phyloP scores from a whole-genome alignment of 2,329 filamentous ascomycete species.

The Paracoccidioides lutzii region DNA sequence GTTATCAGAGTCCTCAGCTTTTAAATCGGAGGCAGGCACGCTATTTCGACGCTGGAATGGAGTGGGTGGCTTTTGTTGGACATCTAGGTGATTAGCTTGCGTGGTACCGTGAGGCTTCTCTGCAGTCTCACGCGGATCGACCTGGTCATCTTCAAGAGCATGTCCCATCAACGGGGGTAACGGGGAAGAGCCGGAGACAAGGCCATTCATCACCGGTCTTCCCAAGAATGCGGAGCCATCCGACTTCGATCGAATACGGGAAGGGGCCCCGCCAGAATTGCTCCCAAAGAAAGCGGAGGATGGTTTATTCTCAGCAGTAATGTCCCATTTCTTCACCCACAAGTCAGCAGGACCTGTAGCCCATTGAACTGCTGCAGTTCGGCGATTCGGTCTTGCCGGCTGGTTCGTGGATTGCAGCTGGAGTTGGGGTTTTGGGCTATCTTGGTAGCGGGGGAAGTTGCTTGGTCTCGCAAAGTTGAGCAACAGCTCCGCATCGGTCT shows the following conservation, averaged over 20 bases:
- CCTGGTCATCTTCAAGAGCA: conserved; percentile 8
- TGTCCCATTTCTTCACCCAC: neutral
- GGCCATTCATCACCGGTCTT: conserved; percentile 24
- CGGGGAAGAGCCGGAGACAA: conserved; percentile 4
- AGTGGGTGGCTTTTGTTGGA: neutral
- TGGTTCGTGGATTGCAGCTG: conserved; percentile 15
- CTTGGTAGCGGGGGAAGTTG: conserved; percentile 18
- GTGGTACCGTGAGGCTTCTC: neutral
- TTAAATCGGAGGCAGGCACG: neutral
- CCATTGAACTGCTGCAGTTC: conserved; percentile 1
- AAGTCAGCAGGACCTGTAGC: neutral
- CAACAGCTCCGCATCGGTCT: conserved; percentile 37
- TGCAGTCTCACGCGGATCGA: neutral
- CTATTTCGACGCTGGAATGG: neutral
- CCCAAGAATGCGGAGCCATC: conserved; percentile 30
- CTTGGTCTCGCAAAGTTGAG: conserved; percentile 32
- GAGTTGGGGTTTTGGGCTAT: conserved; percentile 4
- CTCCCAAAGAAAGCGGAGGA: neutral
- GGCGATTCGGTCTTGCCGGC: conserved; percentile 18
- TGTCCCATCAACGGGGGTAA: conserved; percentile 4
- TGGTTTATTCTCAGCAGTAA: conserved; percentile 2
- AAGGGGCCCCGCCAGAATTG: conserved; percentile 13
- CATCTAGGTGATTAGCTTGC: neutral
- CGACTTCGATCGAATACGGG: conserved; percentile 30
- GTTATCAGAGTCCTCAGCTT: conserved; percentile 1